A percentile compares a stretch with the other conserved stretches of the same genome.
Conservation (phyloP, 208 protist species). For the Crithidia mellificae region DNA sequence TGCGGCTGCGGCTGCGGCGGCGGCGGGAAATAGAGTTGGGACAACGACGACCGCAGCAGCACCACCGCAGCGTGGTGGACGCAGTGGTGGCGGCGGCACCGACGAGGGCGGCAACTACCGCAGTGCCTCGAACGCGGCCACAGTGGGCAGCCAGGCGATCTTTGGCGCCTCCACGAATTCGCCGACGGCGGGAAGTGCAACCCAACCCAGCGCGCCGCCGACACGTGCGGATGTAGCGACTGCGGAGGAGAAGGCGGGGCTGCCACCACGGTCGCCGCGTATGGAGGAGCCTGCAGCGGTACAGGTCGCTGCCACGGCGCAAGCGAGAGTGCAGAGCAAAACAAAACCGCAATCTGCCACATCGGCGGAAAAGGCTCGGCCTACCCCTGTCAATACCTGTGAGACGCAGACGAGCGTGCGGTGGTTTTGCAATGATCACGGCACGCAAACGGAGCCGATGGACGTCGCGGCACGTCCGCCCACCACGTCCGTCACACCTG, state of each 20-base stretch:
- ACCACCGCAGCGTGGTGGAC: neutral
- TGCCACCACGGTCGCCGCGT: conserved; percentile 8
- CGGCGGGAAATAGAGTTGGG: no score
- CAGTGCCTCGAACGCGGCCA: conserved; percentile 34
- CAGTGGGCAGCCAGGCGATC: conserved; percentile 33
- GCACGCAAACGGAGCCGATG: conserved; percentile 30
- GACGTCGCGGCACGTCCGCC: neutral
- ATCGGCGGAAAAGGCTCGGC: no score
- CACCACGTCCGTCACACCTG: neutral
- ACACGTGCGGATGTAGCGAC: no score
- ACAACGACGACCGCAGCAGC: no score
- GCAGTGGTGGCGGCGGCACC: conserved; percentile 5
- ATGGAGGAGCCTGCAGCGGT: neutral
- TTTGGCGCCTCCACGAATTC: neutral
- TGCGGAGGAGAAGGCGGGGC: neutral
- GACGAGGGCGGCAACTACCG: conserved; percentile 20
- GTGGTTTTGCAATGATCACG: conserved; percentile 28
- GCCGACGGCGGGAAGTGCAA: neutral
- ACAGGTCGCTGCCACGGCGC: no score
- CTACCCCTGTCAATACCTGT: no score
- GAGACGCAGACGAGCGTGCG: conserved; percentile 24
- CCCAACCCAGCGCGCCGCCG: neutral
- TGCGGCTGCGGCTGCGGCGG: no score
- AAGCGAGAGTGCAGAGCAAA: no score
- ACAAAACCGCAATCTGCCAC: no score